phyloP scores from a whole-genome alignment of 2,329 filamentous ascomycete species.

The Cladophialophora bantiana region DNA sequence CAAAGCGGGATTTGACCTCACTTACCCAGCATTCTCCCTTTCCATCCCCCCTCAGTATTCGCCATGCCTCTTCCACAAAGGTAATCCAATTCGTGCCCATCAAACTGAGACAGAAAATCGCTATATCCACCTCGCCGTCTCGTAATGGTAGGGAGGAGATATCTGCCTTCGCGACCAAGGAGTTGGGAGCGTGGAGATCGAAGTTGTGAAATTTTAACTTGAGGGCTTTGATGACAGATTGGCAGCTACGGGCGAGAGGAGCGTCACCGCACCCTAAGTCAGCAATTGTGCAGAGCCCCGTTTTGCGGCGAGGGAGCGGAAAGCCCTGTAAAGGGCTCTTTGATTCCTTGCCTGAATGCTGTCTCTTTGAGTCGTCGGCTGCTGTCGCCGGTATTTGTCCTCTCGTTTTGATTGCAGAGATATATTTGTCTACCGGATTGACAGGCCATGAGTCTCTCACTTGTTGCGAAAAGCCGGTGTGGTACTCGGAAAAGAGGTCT shows the following conservation, averaged over 20 bases:
- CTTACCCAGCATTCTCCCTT: constrained; percentile 90
- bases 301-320: constrained; percentile 72
- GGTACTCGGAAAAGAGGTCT: constrained; percentile 95
- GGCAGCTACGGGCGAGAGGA: constrained; percentile 71
- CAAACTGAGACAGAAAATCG: constrained; percentile 92
- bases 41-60: constrained; percentile 85
- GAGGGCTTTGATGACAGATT: constrained; percentile 66
- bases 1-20: constrained; percentile 95
- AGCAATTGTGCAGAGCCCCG: constrained; percentile 77
- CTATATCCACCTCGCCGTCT: constrained; percentile 80
- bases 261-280: constrained; percentile 96
- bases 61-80: constrained; percentile 95
- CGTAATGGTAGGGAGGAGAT: constrained; percentile 81
- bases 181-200: constrained; percentile 79
- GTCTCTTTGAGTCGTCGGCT: constrained; percentile 20
- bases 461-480: constrained; percentile 93
- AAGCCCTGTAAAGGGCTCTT: constrained; percentile 11
- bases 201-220: constrained; percentile 80
- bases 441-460: constrained; percentile 90
- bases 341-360: not conserved
- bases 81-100: constrained; percentile 99
- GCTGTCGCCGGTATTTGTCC: constrained; percentile 46
- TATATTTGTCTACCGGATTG: constrained; percentile 91
- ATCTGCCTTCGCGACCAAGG: constrained; percentile 84
- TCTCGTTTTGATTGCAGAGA: constrained; percentile 72